Evolutionary conservation across 2,329 filamentous ascomycete genomes (phyloP), one percentile per base, ranked within the genome.

Genomic region (Colletotrichum musicola): DNA sequence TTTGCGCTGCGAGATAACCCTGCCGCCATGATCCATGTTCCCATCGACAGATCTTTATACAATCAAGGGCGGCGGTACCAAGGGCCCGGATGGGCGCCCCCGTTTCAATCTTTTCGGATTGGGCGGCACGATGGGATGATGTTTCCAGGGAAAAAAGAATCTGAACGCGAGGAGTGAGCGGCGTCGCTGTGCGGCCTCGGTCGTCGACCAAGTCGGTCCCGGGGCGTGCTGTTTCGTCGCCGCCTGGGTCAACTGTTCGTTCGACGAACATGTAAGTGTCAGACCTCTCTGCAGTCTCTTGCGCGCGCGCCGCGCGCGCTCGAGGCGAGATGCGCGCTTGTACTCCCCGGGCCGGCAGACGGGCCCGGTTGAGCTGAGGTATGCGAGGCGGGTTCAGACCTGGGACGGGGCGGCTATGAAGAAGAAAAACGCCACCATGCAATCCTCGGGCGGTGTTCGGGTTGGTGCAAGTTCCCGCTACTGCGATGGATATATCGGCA

Each of bases 401-500:
- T 18, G 47, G 13, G 35, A 55, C 22, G 22, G 55, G 55, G 14
- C n/a, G 30, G 55, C n/a, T 18, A 30, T 25, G 6, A 25, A 35
- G n/a, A 2, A 10, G 13, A 54, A 50, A 13, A 20, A 20, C 61
- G 49, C 65, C 55, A 49, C 65, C 55, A 68, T 68, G 65, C 65
- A 68, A 12, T 40, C n/a, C 55, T 68, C 65, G 65, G 65, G 65
- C 65, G 65, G 62, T 30, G 20, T 49, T 59, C 62, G 65, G 62
- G 49, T 22, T 65, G 18, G 62, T 40, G 55, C 12, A 51, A 55
- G 46, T 60, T 30, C 62, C 62, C 65, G 65, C 22, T 22, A 25
- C 10, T 16, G 22, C 13, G 22, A 59, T 55, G 62, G 55, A 30
- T 60, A 56, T 56, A 60, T 65, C 62, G 65, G 65, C 55, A 65